Evolutionary conservation across 2,329 filamentous ascomycete species (phyloP).

Genomic region (Microdochium bolleyi): DNA sequence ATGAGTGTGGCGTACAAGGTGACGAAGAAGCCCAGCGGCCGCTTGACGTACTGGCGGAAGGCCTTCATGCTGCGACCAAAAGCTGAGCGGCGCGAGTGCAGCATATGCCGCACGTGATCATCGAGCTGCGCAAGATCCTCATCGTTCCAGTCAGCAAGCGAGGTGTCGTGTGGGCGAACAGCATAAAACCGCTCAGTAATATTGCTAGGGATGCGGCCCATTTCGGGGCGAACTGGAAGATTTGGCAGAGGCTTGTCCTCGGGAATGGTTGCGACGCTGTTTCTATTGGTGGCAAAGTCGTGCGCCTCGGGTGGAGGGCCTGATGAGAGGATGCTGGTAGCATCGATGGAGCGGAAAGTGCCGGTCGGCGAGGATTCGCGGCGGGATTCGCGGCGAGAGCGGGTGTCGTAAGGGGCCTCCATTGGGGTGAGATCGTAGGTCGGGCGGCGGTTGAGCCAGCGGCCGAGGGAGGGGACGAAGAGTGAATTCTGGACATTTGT

Average conservation of each 20-base stretch:
- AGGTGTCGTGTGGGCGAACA: slow-evolving; percentile 66
- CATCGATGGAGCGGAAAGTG: not conserved
- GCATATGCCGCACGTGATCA: slow-evolving; percentile 79
- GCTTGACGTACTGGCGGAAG: slow-evolving; percentile 70
- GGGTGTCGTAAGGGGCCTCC: not conserved
- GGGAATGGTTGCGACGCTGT: slow-evolving; percentile 9
- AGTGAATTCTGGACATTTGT: slow-evolving; percentile 89
- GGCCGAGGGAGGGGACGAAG: slow-evolving; percentile 75
- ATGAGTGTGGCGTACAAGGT: slow-evolving; percentile 78
- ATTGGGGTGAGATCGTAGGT: slow-evolving; percentile 64
- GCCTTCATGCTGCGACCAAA: slow-evolving; percentile 75
- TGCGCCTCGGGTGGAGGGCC: slow-evolving; percentile 12
- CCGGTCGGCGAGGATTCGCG: slow-evolving; percentile 14
- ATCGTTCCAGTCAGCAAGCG: slow-evolving; percentile 65
- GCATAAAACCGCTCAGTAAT: slow-evolving; percentile 70
- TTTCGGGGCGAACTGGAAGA: not conserved
- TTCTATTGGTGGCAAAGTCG: slow-evolving; percentile 10
- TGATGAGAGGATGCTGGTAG: slow-evolving; percentile 15
- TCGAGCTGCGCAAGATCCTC: slow-evolving; percentile 72
- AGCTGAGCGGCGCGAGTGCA: slow-evolving; percentile 71
- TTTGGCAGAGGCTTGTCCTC: slow-evolving; percentile 1
- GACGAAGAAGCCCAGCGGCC: slow-evolving; percentile 74
- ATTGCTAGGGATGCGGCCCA: slow-evolving; percentile 30
- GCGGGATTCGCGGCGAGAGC: not conserved
- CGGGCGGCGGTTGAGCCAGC: slow-evolving; percentile 66